These are phyloP conservation scores for Phytophthora citricola DNA, from an alignment of 352 stramenopile species.

Conservation along the genomic window DNA sequence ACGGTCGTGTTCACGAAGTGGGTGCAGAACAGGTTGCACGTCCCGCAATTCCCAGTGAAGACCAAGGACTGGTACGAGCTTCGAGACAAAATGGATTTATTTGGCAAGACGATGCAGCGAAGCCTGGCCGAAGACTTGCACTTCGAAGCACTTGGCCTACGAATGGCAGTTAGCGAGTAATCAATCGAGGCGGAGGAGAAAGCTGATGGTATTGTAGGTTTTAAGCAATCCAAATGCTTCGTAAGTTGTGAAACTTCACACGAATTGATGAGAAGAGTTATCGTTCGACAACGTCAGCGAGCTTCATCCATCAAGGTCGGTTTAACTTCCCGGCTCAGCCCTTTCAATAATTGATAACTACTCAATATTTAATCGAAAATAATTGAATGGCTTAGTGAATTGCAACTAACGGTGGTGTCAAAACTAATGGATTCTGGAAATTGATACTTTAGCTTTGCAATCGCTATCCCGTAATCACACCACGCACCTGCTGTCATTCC, in stretches of 20 bases:
- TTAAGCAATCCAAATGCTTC: too few species aligned
- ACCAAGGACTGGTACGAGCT: conserved; percentile 35
- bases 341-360: neutral
- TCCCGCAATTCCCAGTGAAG: conserved; percentile 27
- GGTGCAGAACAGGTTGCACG: conserved; percentile 34
- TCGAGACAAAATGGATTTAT: conserved; percentile 37
- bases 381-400: too few species aligned
- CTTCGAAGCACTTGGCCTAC: conserved; percentile 9
- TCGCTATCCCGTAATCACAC: conserved; percentile 2
- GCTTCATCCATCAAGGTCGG: conserved; percentile 3
- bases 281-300: neutral
- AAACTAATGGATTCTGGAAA: neutral
- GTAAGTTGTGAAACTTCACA: too few species aligned
- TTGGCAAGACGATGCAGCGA: conserved; percentile 32
- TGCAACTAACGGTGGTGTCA: too few species aligned
- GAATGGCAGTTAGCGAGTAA: conserved; percentile 1
- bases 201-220: neutral
- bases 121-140: conserved; percentile 34
- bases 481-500: neutral
- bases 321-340: conserved; percentile 13
- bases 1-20: conserved; percentile 39
- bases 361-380: too few species aligned
- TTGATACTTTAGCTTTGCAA: neutral
- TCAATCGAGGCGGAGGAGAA: neutral
- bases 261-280: too few species aligned